phyloP scores from a whole-genome alignment of 2,329 filamentous ascomycete genomes.

The Aspergillus fijiensis region DNA sequence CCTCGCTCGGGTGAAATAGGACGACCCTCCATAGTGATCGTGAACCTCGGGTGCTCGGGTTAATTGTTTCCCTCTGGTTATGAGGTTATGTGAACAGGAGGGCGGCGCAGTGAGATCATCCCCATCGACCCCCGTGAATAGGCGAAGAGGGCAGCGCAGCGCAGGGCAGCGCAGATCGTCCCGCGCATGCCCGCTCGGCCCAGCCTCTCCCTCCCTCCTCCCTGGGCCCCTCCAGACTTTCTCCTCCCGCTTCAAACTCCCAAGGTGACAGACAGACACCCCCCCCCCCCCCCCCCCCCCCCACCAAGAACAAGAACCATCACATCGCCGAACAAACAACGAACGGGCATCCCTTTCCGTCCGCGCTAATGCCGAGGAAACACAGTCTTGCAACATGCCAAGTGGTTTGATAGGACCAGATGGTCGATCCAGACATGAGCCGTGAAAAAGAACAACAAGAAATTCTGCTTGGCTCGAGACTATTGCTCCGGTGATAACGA shows the following conservation, averaged over 20 bases:
- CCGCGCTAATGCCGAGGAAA: neutral
- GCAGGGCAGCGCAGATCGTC: neutral
- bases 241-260: too few species aligned
- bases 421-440: neutral
- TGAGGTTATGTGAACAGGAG: neutral
- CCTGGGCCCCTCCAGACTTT: too few species aligned
- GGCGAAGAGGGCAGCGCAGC: neutral
- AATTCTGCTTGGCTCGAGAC: neutral
- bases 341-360: neutral
- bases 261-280: too few species aligned
- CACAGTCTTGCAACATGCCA: neutral
- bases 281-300: too few species aligned
- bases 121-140: neutral
- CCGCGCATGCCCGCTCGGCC: neutral
- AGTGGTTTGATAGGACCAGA: neutral
- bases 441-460: neutral
- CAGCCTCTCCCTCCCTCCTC: neutral
- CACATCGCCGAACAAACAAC: neutral
- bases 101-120: neutral
- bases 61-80: constrained; percentile 9
- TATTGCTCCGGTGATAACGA: neutral
- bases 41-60: constrained; percentile 23
- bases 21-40: neutral
- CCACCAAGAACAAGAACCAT: too few species aligned
- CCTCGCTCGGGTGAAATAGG: neutral